Percentiles rank a stretch among this genome's conserved stretches.
Evolutionary conservation across 1,139 yeast species (phyloP).

Genomic region (Yamadazyma conglobata): DNA sequence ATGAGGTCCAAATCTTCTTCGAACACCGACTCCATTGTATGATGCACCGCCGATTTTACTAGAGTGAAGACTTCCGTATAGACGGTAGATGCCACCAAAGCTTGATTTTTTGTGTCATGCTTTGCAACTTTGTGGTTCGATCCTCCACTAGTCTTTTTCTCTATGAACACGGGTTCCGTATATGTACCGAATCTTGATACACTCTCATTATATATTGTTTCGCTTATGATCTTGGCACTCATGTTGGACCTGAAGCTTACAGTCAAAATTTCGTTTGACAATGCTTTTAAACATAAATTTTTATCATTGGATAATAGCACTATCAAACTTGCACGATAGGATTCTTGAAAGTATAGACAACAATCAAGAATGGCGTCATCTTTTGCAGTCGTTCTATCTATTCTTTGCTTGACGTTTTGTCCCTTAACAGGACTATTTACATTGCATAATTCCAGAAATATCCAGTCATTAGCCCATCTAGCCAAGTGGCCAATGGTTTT

Average conservation of each 20-base stretch:
- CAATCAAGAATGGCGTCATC: constrained; percentile 90
- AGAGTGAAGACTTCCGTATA: constrained; percentile 42
- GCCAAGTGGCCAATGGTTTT: constrained; percentile 56
- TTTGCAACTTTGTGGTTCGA: neutral
- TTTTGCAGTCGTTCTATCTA: constrained; percentile 42
- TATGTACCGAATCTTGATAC: constrained; percentile 4
- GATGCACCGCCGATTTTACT: constrained; percentile 46
- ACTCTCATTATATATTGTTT: constrained; percentile 43
- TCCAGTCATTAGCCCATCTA: constrained; percentile 77
- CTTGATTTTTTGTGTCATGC: neutral
- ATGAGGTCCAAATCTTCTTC: constrained; percentile 54
- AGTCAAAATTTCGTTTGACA: constrained; percentile 63
- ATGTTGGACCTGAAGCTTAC: constrained; percentile 59
- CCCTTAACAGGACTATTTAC: constrained; percentile 53
- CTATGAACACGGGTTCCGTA: constrained; percentile 7
- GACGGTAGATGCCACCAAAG: constrained; percentile 12
- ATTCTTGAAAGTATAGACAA: constrained; percentile 58
- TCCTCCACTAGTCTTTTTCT: constrained; percentile 1
- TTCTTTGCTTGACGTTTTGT: constrained; percentile 56
- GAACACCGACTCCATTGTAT: constrained; percentile 51
- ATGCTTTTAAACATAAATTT: constrained; percentile 75
- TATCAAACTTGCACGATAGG: constrained; percentile 43
- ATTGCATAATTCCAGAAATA: constrained; percentile 58
- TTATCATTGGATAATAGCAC: constrained; percentile 77
- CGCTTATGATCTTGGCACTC: constrained; percentile 59